These are phyloP conservation scores for Coniochaeta sp. DNA, from an alignment of 2,329 filamentous ascomycete species.

Conservation along the genomic window DNA sequence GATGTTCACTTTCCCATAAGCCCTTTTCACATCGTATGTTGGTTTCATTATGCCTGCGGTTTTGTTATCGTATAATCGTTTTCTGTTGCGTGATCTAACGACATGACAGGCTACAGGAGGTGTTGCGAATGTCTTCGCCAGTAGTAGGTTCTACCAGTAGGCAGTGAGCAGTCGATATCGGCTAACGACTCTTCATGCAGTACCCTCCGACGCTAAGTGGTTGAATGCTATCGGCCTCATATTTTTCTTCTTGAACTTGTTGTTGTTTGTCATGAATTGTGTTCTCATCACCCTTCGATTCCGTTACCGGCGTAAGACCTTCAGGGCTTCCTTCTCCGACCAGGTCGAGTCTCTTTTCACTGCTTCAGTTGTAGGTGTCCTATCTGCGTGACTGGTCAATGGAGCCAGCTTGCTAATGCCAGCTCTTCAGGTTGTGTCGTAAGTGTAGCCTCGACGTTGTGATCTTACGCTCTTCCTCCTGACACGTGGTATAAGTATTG, in stretches of 20 bases:
- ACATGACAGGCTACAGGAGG: constrained; percentile 42
- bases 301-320: constrained; percentile 60
- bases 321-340: constrained; percentile 64
- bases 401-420: no score
- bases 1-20: no score
- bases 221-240: constrained; percentile 50
- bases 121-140: constrained; percentile 45
- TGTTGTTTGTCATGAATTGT: constrained; percentile 56
- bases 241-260: constrained; percentile 56
- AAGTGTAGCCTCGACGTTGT: constrained; percentile 13
- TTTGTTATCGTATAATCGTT: not conserved
- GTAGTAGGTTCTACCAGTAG: constrained; percentile 32
- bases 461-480: constrained; percentile 27
- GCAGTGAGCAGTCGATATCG: not conserved
- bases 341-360: constrained; percentile 74
- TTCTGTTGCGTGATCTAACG: not conserved
- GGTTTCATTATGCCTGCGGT: not conserved
- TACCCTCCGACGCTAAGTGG: constrained; percentile 47
- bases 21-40: not conserved
- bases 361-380: constrained; percentile 50
- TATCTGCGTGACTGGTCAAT: not conserved
- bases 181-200: constrained; percentile 20
- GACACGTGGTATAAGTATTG: constrained; percentile 50
- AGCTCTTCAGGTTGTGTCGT: constrained; percentile 32
- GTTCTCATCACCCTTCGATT: constrained; percentile 61